phyloP scores from a whole-genome alignment of 768 basidiomycete genomes.

The Hygrophorus pudorinus region DNA sequence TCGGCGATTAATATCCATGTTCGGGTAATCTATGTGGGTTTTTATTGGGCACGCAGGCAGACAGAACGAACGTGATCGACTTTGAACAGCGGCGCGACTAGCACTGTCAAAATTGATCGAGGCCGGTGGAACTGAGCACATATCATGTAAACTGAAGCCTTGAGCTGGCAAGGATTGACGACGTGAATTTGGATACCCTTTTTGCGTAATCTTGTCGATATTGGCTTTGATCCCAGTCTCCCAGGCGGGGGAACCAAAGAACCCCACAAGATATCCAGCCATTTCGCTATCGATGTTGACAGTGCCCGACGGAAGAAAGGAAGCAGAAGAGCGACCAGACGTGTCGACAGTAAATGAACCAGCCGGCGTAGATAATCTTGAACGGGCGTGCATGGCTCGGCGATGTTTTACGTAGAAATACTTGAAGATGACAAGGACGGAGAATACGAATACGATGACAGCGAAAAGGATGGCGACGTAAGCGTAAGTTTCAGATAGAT shows the following conservation, averaged over 20 bases:
- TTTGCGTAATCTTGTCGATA: slow-evolving; percentile 10
- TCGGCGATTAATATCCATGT: slow-evolving; percentile 14
- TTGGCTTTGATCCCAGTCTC: slow-evolving; percentile 26
- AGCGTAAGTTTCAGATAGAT: background rate
- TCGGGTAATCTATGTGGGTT: slow-evolving; percentile 2
- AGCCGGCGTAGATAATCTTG: slow-evolving; percentile 7
- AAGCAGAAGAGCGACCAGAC: slow-evolving; percentile 13
- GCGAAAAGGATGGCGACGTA: slow-evolving; percentile 19
- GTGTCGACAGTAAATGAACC: slow-evolving; percentile 7
- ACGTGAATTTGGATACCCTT: slow-evolving; percentile 14
- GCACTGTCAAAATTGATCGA: no score
- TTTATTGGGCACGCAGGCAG: slow-evolving; percentile 12
- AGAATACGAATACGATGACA: slow-evolving; percentile 15
- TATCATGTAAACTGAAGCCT: no score
- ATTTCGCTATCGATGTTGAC: slow-evolving; percentile 11
- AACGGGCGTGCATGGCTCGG: slow-evolving; percentile 9
- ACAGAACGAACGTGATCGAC: background rate
- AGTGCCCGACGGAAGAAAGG: slow-evolving; percentile 8
- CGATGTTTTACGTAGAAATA: slow-evolving; percentile 20
- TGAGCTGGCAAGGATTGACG: slow-evolving; percentile 8
- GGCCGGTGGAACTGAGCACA: no score
- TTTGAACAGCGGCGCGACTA: no score
- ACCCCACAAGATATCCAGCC: slow-evolving; percentile 31
- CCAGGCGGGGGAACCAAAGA: slow-evolving; percentile 35
- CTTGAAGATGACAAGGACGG: slow-evolving; percentile 19